Evolutionary conservation across 257 asterid genomes (phyloP).

Genomic region (Ilex aquifolium): DNA sequence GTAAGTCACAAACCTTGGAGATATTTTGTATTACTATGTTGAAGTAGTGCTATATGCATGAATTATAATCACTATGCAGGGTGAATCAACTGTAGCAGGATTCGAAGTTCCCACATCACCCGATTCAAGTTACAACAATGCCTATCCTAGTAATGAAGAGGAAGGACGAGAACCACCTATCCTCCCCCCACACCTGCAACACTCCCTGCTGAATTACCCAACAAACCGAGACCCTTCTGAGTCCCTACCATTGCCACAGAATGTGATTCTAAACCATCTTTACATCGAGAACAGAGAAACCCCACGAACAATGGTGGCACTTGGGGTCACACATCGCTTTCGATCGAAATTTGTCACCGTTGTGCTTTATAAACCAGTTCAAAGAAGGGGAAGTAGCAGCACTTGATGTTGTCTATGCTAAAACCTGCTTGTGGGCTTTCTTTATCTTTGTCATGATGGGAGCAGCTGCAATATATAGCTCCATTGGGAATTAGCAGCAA

Average conservation of each 20-base stretch:
- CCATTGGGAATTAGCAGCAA: conserved; percentile 3
- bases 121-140: conserved; percentile 73
- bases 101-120: conserved; percentile 84
- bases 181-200: conserved; percentile 72
- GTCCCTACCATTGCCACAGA: conserved; percentile 63
- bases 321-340: conserved; percentile 82
- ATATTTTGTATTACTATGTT: neutral
- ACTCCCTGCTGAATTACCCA: conserved; percentile 53
- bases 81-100: conserved; percentile 66
- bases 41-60: neutral
- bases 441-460: conserved; percentile 2
- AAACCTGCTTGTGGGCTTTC: too few species aligned
- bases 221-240: conserved; percentile 31
- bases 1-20: conserved; percentile 35
- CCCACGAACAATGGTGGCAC: conserved; percentile 68
- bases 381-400: conserved; percentile 49
- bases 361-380: conserved; percentile 89
- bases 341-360: conserved; percentile 81
- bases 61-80: conserved; percentile 35
- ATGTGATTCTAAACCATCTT: conserved; percentile 77
- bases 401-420: conserved; percentile 3
- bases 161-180: conserved; percentile 80
- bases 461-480: conserved; percentile 11
- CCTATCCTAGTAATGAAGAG: conserved; percentile 59
- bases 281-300: conserved; percentile 72